Evolutionary conservation across 768 basidiomycete species (phyloP).

Genomic region (Xerocomellus intermedius): DNA sequence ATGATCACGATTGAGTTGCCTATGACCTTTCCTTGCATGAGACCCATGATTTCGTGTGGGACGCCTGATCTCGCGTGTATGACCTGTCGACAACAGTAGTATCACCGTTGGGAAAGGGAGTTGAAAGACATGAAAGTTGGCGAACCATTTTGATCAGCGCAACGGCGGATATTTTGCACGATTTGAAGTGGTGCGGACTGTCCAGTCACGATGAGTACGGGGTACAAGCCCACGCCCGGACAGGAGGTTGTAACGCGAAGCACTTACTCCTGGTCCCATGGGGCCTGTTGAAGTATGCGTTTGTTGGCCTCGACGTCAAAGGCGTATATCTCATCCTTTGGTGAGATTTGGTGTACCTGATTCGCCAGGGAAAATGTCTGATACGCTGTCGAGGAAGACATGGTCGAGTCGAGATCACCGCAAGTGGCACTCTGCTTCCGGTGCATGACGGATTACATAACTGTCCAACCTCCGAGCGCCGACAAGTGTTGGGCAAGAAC

Average conservation of each 20-base stretch:
- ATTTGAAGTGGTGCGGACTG: conserved; percentile 80
- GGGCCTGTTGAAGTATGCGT: conserved; percentile 62
- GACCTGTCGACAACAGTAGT: conserved; percentile 53
- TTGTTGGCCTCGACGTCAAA: conserved; percentile 70
- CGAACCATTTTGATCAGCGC: conserved; percentile 92
- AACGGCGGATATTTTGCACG: conserved; percentile 93
- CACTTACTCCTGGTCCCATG: conserved; percentile 86
- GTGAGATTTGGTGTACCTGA: conserved; percentile 64
- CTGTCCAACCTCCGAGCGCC: neutral
- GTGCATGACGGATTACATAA: neutral
- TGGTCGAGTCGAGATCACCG: conserved; percentile 3
- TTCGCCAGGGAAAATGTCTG: conserved; percentile 74
- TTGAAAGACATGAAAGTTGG: neutral
- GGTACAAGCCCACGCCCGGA: neutral
- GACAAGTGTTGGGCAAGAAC: too few relatives aligned
- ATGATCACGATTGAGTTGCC: conserved; percentile 79
- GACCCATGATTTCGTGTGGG: conserved; percentile 98
- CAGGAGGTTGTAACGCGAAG: neutral
- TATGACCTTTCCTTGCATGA: conserved; percentile 96
- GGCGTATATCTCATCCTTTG: conserved; percentile 77
- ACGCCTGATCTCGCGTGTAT: conserved; percentile 98
- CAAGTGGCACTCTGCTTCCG: neutral
- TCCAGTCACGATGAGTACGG: neutral
- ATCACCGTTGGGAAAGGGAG: neutral
- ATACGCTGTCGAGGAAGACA: conserved; percentile 57